These are phyloP conservation scores for Termitomyces sp. DNA, from an alignment of 768 basidiomycete species.

Conservation along the genomic window DNA sequence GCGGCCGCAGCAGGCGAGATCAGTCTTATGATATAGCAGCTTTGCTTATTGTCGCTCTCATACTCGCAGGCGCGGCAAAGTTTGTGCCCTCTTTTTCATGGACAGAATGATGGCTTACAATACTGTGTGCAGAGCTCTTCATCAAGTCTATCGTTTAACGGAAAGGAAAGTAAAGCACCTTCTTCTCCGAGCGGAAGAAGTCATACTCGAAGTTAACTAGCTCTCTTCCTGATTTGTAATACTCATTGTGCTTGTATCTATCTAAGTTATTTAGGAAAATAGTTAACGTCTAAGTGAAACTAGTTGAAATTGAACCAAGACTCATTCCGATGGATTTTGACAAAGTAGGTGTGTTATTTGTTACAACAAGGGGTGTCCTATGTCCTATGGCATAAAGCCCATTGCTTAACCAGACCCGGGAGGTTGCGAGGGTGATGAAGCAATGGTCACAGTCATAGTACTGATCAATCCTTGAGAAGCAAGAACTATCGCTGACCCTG, in stretches of 20 bases:
- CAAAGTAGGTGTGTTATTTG: neutral
- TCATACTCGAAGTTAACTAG: constrained; percentile 61
- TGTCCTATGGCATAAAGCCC: neutral
- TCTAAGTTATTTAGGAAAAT: too few species aligned
- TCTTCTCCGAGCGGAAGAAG: constrained; percentile 70
- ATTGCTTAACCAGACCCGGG: neutral
- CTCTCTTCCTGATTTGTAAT: too few species aligned
- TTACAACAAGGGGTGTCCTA: neutral
- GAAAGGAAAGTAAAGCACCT: constrained; percentile 51
- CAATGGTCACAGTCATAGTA: neutral
- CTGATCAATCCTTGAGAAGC: constrained; percentile 6
- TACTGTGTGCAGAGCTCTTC: constrained; percentile 48
- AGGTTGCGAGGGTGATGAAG: neutral
- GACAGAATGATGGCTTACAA: constrained; percentile 1
- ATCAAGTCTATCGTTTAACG: constrained; percentile 63
- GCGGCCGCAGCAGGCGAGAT: constrained; percentile 46
- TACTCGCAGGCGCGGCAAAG: constrained; percentile 62
- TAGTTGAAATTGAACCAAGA: neutral
- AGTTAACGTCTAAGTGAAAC: neutral
- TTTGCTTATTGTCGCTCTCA: constrained; percentile 53
- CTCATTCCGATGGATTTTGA: neutral
- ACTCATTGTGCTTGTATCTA: too few species aligned
- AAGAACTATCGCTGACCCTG: constrained; percentile 11
- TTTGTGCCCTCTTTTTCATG: constrained; percentile 21
- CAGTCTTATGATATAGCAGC: constrained; percentile 59